Base-by-base conservation (phyloP, 768 basidiomycete species). In the Rhodotorula taiwanensis region DNA sequence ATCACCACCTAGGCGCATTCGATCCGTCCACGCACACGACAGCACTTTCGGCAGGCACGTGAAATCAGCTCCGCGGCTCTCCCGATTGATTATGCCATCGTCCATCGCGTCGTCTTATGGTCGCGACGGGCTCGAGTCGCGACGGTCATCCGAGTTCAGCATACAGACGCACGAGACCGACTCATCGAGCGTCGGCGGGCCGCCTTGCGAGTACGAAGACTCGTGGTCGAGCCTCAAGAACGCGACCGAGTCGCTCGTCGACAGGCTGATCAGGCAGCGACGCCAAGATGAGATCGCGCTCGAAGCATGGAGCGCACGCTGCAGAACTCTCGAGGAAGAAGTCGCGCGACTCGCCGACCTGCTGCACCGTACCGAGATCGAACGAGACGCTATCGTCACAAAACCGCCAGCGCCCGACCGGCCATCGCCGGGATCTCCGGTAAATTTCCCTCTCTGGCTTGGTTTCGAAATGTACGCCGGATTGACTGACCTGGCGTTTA, bases 301-400 rank as follows among this genome's bases (percentile, higher is more conserved):
- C 16, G 5, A 15, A 14, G 56, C 63, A 8, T 64, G 57, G 57
- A 30, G 27, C 8, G 34, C 49, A 0, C 2, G 63, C 30, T 64
- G 57, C 36, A 15, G 54, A 10, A 59, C 52, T 30, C 53, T 64
- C 30, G 63, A 64, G 52, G 27, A 3, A 5, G 63, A 64, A 33
- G 63, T 64, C 1, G 34, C 23, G 10, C 15, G 64, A 18, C 21
- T 60, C 5, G 50, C 53, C 7, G 11, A 10, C 0, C 30, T 48
- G 13, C 48, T 59, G 2, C 14, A 25, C 2, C 3, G 3, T 21
- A 27, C 50, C 2, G 54, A 49, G 30, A 25, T 20, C 44, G 41
- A 58, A 30, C 39, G 23, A 28, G 21, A 55, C 41, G 58, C 36
- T 9, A 9, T 39, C 36, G 36, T 16, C 10, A 16, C 36, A 39